Conservation (phyloP, 1,284 basidiomycete genomes). For the Rhodotorula mucilaginosa region DNA sequence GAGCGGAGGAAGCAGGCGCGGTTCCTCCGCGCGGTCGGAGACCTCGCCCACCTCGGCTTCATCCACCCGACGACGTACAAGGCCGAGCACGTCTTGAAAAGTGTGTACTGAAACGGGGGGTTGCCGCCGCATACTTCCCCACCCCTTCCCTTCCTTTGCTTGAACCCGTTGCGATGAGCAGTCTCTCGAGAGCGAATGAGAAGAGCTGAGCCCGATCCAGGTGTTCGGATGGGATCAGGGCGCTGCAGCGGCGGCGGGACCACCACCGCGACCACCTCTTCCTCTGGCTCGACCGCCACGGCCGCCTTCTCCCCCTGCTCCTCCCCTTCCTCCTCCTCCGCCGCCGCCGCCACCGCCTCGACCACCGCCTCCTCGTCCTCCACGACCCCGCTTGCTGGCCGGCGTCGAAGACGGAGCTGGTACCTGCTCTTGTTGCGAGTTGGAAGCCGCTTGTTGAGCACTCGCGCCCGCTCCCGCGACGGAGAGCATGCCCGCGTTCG, state of each 20-base stretch:
- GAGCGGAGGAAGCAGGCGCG: conserved; percentile 38
- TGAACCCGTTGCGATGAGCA: background rate
- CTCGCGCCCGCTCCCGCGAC: background rate
- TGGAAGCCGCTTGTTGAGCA: background rate
- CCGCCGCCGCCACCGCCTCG: background rate
- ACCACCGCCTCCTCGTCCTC: background rate
- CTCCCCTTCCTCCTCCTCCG: background rate
- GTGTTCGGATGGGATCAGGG: background rate
- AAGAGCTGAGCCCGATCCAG: background rate
- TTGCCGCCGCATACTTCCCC: background rate
- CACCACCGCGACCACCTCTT: background rate
- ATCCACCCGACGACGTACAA: conserved; percentile 42
- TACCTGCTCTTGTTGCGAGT: background rate
- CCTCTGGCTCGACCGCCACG: background rate
- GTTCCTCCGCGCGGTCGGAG: conserved; percentile 41
- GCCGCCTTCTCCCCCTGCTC: background rate
- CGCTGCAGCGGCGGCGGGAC: background rate
- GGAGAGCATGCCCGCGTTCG: background rate
- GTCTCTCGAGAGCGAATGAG: background rate
- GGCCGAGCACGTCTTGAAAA: conserved; percentile 43
- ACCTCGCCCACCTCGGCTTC: conserved; percentile 41
- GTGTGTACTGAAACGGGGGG: conserved; percentile 35
- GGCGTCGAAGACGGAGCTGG: background rate
- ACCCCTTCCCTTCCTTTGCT: background rate
- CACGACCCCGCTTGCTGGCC: background rate